Conservation (phyloP, 2,329 filamentous ascomycete species). For the Monilinia polystroma region DNA sequence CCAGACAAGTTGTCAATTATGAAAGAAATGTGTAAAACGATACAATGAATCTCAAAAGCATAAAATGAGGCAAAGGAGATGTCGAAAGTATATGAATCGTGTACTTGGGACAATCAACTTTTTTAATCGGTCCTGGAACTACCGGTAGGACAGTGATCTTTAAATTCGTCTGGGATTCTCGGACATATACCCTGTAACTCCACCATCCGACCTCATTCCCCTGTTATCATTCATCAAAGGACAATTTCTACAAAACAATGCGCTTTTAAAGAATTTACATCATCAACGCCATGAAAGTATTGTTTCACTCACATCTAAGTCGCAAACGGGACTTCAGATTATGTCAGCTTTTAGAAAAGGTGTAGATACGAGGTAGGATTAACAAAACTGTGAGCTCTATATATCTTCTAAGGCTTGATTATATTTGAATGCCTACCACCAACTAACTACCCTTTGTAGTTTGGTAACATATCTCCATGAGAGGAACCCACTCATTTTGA, state of each 20-base stretch:
- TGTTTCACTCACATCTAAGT: background rate
- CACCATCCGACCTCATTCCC: conserved; percentile 6
- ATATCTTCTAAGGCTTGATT: background rate
- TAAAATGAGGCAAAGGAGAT: background rate
- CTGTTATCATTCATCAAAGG: conserved; percentile 8
- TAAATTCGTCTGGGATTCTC: conserved; percentile 9
- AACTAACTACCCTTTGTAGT: background rate
- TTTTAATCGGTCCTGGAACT: conserved; percentile 4
- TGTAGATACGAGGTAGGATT: background rate
- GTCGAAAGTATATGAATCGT: background rate
- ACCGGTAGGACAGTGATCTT: conserved; percentile 8
- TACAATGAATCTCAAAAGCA: background rate
- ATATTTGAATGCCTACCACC: background rate
- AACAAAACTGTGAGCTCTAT: background rate
- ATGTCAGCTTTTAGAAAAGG: no score
- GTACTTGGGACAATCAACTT: conserved; percentile 11
- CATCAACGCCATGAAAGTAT: conserved; percentile 5
- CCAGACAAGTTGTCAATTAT: background rate
- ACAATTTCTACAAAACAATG: conserved; percentile 7
- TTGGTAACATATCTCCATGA: background rate
- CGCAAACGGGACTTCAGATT: background rate
- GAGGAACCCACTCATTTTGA: background rate
- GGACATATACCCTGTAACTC: background rate
- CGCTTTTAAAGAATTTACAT: conserved; percentile 9
- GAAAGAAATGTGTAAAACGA: background rate